Base-by-base conservation (phyloP, 176 grass and related monocot genomes). In the Bolboschoenus planiculmis region DNA sequence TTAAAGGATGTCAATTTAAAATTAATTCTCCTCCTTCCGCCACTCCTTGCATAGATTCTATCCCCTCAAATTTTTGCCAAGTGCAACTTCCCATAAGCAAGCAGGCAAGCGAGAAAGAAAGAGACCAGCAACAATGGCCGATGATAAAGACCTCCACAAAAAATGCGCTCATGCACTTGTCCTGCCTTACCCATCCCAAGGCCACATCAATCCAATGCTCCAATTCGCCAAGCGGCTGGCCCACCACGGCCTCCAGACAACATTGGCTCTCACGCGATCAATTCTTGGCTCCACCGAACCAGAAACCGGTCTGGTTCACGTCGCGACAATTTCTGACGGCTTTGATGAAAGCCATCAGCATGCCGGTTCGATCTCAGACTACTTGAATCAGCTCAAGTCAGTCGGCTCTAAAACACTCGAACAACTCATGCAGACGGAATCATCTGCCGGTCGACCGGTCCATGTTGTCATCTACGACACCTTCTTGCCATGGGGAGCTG, bases 121-220 rank as follows among this genome's bases (percentile, higher is more conserved):
- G 34, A 61, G 1, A 2, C 23, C 8, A 48, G 34, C 34, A 23
- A 37, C 8, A 50, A 80, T 72, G 16, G 29, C 27, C 53, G 71
- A 0, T 40, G 31, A 26, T 6, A 44, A 31, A 60, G 42, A 10
- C 37, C 37, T 15, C n/a, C 9, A 40, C n/a, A n/a, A n/a, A 7
- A 26, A 62, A 37, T 66, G 40, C 0, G 37, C 14, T 3, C 62
- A 88, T 83, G 91, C 86, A 14, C 50, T 97, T 31, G 68, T 93
- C 23, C 78, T 97, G 5, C 87, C 94, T 24, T 97, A 93, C 83
- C 94, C 94, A 9, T 90, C 85, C 87, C 94, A 97, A 83, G 93
- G 93, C 84, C 93, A 97, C 87, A 72, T 97, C 60, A 90, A 93
- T 83, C 93, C 91, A 20, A 85, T 97, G 89, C 87, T 97, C 62